These are phyloP conservation scores for Suillus subluteus DNA, from an alignment of 768 basidiomycete species.

Conservation along the genomic window DNA sequence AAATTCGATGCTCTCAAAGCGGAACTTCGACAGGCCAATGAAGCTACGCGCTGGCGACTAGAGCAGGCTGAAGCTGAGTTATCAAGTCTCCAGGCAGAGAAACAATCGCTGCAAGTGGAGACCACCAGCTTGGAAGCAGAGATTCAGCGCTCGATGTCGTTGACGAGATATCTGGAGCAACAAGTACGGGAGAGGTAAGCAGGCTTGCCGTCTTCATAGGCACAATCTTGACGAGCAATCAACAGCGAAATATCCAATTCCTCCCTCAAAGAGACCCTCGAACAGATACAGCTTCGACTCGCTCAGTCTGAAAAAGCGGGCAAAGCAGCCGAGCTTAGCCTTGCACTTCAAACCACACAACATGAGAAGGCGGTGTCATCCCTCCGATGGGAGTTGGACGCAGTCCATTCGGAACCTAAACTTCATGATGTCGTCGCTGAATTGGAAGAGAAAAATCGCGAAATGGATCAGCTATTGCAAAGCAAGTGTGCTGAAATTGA, in stretches of 20 bases:
- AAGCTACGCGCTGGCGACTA: constrained; percentile 42
- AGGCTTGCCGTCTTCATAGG: constrained; percentile 8
- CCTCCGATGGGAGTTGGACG: constrained; percentile 59
- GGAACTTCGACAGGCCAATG: constrained; percentile 41
- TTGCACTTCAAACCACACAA: constrained; percentile 65
- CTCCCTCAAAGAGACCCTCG: constrained; percentile 44
- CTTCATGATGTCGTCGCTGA: constrained; percentile 59
- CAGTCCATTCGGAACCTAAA: constrained; percentile 55
- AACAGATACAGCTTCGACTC: constrained; percentile 45
- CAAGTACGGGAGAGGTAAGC: constrained; percentile 65
- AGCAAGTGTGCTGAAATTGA: constrained; percentile 79
- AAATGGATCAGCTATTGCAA: constrained; percentile 75
- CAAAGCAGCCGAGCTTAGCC: constrained; percentile 66
- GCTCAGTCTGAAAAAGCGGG: constrained; percentile 58
- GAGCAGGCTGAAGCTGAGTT: constrained; percentile 42
- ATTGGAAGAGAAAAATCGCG: constrained; percentile 68
- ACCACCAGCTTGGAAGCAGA: constrained; percentile 66
- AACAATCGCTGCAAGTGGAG: constrained; percentile 52
- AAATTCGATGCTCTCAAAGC: constrained; percentile 37
- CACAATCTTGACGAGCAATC: constrained; percentile 11
- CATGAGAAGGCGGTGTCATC: constrained; percentile 65
- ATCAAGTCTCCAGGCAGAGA: constrained; percentile 52
- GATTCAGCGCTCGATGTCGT: constrained; percentile 62
- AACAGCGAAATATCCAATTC: constrained; percentile 52
- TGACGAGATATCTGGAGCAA: constrained; percentile 63